A percentile compares a stretch with the other conserved stretches of the same genome.
Evolutionary conservation across 306 rosid genomes (phyloP).

Genomic region (Cajanus cajan): DNA sequence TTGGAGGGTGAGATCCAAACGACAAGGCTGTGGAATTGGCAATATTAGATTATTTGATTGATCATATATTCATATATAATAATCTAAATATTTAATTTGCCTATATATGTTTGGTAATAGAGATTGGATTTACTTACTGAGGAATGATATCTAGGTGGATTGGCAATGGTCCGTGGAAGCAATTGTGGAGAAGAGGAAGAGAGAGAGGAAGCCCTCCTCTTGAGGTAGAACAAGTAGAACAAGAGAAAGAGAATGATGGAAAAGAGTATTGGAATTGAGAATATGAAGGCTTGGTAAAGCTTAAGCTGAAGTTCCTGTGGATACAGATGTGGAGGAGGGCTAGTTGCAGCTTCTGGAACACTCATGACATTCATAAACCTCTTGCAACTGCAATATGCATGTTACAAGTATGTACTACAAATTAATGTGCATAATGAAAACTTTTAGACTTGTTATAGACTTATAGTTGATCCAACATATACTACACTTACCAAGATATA

Average conservation of each 20-base stretch:
- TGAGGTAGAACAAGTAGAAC: conserved; percentile 85
- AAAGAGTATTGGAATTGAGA: conserved; percentile 88
- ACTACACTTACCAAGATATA: not conserved
- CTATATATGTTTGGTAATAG: not conserved
- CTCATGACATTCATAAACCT: conserved; percentile 39
- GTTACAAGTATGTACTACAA: not conserved
- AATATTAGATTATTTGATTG: not conserved
- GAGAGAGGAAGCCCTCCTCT: conserved; percentile 67
- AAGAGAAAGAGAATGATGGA: conserved; percentile 78
- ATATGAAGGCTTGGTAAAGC: conserved; percentile 92
- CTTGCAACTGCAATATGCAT: not conserved
- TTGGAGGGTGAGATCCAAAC: conserved; percentile 60
- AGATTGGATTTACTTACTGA: conserved; percentile 38
- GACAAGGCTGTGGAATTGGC: conserved; percentile 47
- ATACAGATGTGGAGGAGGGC: conserved; percentile 55
- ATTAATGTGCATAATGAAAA: not conserved
- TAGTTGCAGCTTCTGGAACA: conserved; percentile 45
- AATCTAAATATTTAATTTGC: not conserved
- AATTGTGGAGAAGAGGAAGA: conserved; percentile 46
- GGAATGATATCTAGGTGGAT: conserved; percentile 36
- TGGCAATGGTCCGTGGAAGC: conserved; percentile 44
- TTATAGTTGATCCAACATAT: not conserved
- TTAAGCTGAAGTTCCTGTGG: conserved; percentile 82
- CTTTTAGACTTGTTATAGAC: not conserved
- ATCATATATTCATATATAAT: not conserved